phyloP scores from a whole-genome alignment of 1,284 basidiomycete genomes.

The Porphyrellus sp. region DNA sequence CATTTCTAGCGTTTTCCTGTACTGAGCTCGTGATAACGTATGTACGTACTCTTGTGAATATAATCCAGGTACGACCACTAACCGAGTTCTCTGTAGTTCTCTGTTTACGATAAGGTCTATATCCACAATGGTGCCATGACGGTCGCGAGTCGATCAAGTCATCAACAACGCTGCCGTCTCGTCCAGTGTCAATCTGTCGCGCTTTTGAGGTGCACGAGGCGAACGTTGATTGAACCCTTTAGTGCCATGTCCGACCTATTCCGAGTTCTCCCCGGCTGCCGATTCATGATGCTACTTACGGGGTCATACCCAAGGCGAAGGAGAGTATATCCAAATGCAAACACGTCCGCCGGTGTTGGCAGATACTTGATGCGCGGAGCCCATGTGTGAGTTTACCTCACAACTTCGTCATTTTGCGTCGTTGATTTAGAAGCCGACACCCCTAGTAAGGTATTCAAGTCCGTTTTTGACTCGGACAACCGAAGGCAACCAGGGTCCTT shows the following conservation, averaged over 20 bases:
- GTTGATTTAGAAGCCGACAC: background rate
- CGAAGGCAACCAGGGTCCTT: background rate
- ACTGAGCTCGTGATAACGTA: too few species aligned
- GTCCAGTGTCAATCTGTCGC: background rate
- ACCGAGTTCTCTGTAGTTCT: background rate
- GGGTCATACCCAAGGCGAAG: background rate
- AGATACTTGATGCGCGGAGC: background rate
- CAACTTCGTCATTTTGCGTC: background rate
- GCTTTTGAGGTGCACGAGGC: background rate
- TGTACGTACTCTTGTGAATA: too few species aligned
- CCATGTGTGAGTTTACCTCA: background rate
- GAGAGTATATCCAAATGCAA: background rate
- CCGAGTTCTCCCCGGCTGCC: background rate
- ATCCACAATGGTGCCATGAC: too few species aligned
- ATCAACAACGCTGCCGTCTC: background rate
- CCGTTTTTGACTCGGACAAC: background rate
- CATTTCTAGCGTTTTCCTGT: too few species aligned
- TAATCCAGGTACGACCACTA: background rate
- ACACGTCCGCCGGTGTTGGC: background rate
- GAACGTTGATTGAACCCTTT: background rate
- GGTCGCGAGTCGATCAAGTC: background rate
- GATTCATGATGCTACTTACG: background rate
- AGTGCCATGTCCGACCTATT: background rate
- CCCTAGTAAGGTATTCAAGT: background rate
- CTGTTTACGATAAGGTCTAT: too few species aligned